Evolutionary conservation across 164 flowering plant species (phyloP), one percentile per base, ranked within the genome.

Genomic region (Saururus chinensis): DNA sequence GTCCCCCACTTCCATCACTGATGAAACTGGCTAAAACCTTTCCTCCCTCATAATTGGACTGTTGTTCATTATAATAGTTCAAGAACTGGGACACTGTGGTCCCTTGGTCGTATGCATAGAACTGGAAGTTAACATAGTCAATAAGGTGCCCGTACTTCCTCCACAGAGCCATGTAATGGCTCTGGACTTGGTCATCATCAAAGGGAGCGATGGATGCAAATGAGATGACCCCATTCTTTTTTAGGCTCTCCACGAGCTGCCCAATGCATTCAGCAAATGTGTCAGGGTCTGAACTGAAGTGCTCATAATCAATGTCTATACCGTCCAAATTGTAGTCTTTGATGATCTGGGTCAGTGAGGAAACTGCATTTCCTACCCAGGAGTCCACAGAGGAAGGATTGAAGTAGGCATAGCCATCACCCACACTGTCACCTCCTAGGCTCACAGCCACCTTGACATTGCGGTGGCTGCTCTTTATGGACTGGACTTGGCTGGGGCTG

Each of bases 291-390:
- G 74, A 35, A 0, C 45, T 51, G 60, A 84, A 84, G 66, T 81
- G 84, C 60, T 81, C 85, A 20, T 83, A 80, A 48, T 83, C 82
- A 17, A 81, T 78, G 57, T 81, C 84, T 12, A 81, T 72, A 11
- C 88, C 88, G 48, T 81, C 85, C 41, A 81, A 54, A 53, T 77
- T 37, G 21, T 80, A 78, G 13, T 67, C 21, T 1, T 74, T 4
- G 69, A 86, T 77, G 59, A 86, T 82, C 1, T 53, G 17, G 37
- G 85, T 79, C 62, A 83, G 75, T 0, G 90, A 84, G 58, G 79
- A 57, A 24, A 86, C 83, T 0, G 96, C 88, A 66, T 84, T 88
- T 0, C 74, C 56, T 21, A 85, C 84, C 90, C 90, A 85, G 0
- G 90, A 81, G 19, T 66, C 64, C 0, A 71, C 67, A 0, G 86